A percentile compares a stretch with the other conserved stretches of the same genome.
These are phyloP conservation scores for Monosporozyma servazzii DNA, from an alignment of 805 yeast species.

Conservation along the genomic window DNA sequence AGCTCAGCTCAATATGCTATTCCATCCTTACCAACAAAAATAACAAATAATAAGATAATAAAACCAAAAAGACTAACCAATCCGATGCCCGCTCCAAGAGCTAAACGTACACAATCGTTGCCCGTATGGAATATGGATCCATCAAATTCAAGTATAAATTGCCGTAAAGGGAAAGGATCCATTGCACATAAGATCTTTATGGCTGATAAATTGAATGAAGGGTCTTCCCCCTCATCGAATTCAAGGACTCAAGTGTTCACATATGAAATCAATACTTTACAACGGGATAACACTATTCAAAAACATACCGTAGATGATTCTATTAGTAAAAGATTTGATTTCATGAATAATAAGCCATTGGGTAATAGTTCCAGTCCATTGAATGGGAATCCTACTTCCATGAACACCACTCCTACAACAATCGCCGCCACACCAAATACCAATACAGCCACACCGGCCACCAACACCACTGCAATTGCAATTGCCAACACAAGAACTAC, in stretches of 20 bases:
- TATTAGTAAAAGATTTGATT: conserved; percentile 28
- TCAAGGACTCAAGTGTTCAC: conserved; percentile 3
- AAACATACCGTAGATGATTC: conserved; percentile 23
- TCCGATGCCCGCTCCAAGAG: conserved; percentile 39
- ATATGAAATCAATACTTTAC: conserved; percentile 20
- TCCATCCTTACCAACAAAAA: neutral
- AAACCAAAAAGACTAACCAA: conserved; percentile 29
- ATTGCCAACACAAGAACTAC: neutral
- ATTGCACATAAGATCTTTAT: conserved; percentile 29
- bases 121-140: conserved; percentile 31
- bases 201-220: conserved; percentile 26
- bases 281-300: conserved; percentile 20
- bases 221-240: neutral
- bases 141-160: conserved; percentile 3
- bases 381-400: conserved; percentile 6
- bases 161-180: conserved; percentile 17
- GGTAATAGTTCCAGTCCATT: neutral
- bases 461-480: neutral
- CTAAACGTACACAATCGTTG: conserved; percentile 37
- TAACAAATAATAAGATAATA: neutral
- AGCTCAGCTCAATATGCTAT: neutral
- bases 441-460: neutral
- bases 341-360: conserved; percentile 21
- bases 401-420: neutral
- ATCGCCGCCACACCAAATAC: conserved; percentile 3